Conservation (phyloP, 2,329 filamentous ascomycete genomes). For the Alternaria longipes region DNA sequence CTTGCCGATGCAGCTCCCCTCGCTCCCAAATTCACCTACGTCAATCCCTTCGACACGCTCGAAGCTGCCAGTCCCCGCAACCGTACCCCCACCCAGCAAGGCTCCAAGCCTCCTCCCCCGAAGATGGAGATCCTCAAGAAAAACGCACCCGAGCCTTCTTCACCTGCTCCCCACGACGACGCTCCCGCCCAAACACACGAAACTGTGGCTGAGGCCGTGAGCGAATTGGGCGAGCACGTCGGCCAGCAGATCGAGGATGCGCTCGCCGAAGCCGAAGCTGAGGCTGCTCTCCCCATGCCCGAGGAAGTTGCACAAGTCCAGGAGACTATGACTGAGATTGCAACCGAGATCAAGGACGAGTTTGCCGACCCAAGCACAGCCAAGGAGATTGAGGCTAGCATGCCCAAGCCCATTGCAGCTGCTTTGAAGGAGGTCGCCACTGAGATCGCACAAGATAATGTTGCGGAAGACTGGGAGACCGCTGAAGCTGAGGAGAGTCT, state of each 20-base stretch:
- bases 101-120: constrained; percentile 31
- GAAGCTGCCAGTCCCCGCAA: constrained; percentile 72
- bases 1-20: constrained; percentile 45
- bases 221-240: constrained; percentile 69
- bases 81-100: constrained; percentile 43
- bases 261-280: constrained; percentile 56
- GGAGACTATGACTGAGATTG: constrained; percentile 61
- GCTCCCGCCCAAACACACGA: constrained; percentile 56
- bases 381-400: constrained; percentile 62
- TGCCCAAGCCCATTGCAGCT: constrained; percentile 63
- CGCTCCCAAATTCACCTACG: constrained; percentile 70
- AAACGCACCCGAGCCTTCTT: constrained; percentile 48
- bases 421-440: constrained; percentile 67
- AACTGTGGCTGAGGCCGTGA: constrained; percentile 75
- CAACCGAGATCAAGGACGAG: constrained; percentile 54
- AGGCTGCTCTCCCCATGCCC: constrained; percentile 40
- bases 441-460: constrained; percentile 62
- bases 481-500: constrained; percentile 76
- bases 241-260: constrained; percentile 72
- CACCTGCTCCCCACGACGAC: constrained; percentile 26
- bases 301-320: constrained; percentile 65
- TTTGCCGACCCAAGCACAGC: constrained; percentile 65
- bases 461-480: constrained; percentile 92
- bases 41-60: constrained; percentile 76
- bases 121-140: constrained; percentile 59